Base-by-base conservation (phyloP, 495 filamentous ascomycete species). In the Sphaerosporella brunnea region DNA sequence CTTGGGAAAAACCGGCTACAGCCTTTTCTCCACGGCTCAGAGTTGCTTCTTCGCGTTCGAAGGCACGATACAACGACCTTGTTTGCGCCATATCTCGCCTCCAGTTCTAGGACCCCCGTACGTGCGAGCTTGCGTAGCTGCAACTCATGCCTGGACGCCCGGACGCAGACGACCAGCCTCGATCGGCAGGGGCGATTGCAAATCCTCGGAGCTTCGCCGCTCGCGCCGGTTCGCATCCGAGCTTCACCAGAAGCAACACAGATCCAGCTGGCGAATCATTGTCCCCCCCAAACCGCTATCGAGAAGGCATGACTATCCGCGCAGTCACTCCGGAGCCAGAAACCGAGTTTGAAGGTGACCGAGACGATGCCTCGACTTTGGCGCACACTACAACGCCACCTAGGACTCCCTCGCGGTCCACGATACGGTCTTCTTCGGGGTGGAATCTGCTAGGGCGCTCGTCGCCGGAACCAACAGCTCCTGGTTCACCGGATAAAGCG, bases 241-340 rank as follows among this genome's bases (percentile, higher is more conserved):
- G 26, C 15, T 30, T 38, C n/a, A n/a, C 25, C 7, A 34, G 43
- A 35, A 46, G 25, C 25, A 48, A 39, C 34, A 48, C 45, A n/a
- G 45, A 38, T 20, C 45, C 45, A 23, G 21, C 45, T 26, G 30
- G n/a, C 11, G 45, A 48, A 23, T 48, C 44, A 21, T 34, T 48
- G 3, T 38, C 45, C 11, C 53, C 40, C 19, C 40, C 25, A 7
- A 44, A 48, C 36, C 47, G 51, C 34, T 56, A 54, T 32, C 57
- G 53, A 8, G 57, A 55, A 20, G 55, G 48, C 23, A 60, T 60
- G 58, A 70, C 66, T 2, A 68, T 73, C 40, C 67, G 73, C 35
- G 62, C 68, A 11, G 69, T 73, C 47, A 73, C 73, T 50, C 72
- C 73, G 45, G 74, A 78, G 32, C 64, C 56, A 34, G 48, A 61